These are phyloP conservation scores for Cercospora janseana DNA, from an alignment of 2,329 filamentous ascomycete genomes.

Conservation along the genomic window DNA sequence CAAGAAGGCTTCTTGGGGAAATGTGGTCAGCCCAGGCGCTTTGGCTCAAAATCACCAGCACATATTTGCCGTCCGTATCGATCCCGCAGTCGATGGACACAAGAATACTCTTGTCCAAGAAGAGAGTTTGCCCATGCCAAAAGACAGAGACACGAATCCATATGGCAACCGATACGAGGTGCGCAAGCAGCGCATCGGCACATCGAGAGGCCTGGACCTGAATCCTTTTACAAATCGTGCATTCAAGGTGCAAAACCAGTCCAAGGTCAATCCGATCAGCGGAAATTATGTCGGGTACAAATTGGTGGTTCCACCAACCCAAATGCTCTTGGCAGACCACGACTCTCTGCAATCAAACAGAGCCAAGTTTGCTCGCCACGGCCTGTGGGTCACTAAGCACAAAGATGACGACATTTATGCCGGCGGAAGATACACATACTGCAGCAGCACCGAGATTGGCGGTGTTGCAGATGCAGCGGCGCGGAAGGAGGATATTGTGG, in stretches of 20 bases:
- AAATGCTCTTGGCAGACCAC: slow-evolving; percentile 52
- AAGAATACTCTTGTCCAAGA: slow-evolving; percentile 51
- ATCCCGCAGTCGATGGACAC: slow-evolving; percentile 49
- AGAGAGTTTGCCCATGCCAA: slow-evolving; percentile 60
- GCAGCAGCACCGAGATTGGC: slow-evolving; percentile 53
- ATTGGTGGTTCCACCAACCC: slow-evolving; percentile 49
- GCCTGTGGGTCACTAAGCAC: slow-evolving; percentile 58
- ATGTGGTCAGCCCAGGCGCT: slow-evolving; percentile 66
- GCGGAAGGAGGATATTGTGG: slow-evolving; percentile 55
- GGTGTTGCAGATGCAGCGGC: slow-evolving; percentile 47
- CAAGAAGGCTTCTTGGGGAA: slow-evolving; percentile 63
- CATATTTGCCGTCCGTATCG: slow-evolving; percentile 60
- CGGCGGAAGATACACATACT: slow-evolving; percentile 54
- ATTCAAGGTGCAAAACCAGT: slow-evolving; percentile 51
- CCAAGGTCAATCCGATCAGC: slow-evolving; percentile 48
- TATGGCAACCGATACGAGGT: slow-evolving; percentile 53
- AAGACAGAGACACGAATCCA: slow-evolving; percentile 50
- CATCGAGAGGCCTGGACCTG: slow-evolving; percentile 53
- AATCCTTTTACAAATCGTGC: slow-evolving; percentile 45
- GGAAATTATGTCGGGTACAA: slow-evolving; percentile 51
- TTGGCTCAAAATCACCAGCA: slow-evolving; percentile 72
- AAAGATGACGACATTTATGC: slow-evolving; percentile 59
- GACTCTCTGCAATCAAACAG: slow-evolving; percentile 57
- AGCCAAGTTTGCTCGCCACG: slow-evolving; percentile 58
- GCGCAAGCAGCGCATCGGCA: slow-evolving; percentile 47